Evolutionary conservation across 2,329 filamentous ascomycete genomes (phyloP).

Genomic region (Arthrobotrys megalospora): DNA sequence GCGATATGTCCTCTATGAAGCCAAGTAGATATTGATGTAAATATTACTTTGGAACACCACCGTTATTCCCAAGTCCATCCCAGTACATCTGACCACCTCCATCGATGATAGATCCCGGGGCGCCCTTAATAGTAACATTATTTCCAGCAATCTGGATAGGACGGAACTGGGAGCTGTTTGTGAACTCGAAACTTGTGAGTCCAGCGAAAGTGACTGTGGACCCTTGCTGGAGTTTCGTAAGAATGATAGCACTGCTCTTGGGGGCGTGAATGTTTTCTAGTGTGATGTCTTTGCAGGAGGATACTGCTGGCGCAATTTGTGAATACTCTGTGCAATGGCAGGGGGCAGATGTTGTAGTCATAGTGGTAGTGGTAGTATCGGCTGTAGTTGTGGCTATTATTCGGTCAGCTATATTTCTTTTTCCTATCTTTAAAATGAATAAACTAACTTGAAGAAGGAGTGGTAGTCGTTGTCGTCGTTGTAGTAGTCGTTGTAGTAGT

Average conservation of each 20-base stretch:
- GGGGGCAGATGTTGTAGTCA: constrained; percentile 23
- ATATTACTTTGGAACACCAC: constrained; percentile 65
- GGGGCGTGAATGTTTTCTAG: constrained; percentile 68
- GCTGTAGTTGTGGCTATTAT: constrained; percentile 23
- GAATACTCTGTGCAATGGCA: constrained; percentile 64
- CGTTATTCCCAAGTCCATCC: constrained; percentile 70
- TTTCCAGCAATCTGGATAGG: constrained; percentile 68
- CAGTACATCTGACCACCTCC: constrained; percentile 69
- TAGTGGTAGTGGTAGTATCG: constrained; percentile 24
- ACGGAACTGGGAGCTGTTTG: constrained; percentile 67
- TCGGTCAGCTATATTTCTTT: background rate
- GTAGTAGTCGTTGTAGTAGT: constrained; percentile 28
- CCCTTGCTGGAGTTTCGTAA: constrained; percentile 68
- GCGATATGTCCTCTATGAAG: background rate
- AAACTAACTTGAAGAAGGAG: constrained; percentile 22
- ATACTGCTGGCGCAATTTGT: constrained; percentile 67
- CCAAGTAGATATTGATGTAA: background rate
- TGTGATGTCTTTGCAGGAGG: constrained; percentile 68
- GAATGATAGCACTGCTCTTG: constrained; percentile 67
- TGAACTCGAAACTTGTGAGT: constrained; percentile 68
- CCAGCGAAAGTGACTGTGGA: constrained; percentile 69
- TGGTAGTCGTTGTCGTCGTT: constrained; percentile 20
- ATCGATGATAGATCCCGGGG: constrained; percentile 66
- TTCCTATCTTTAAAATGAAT: background rate
- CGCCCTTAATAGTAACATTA: constrained; percentile 68